Percentiles rank a stretch among this genome's conserved stretches.
These are phyloP conservation scores for Phoma sp. DNA, from an alignment of 2,329 filamentous ascomycete genomes.

Conservation along the genomic window DNA sequence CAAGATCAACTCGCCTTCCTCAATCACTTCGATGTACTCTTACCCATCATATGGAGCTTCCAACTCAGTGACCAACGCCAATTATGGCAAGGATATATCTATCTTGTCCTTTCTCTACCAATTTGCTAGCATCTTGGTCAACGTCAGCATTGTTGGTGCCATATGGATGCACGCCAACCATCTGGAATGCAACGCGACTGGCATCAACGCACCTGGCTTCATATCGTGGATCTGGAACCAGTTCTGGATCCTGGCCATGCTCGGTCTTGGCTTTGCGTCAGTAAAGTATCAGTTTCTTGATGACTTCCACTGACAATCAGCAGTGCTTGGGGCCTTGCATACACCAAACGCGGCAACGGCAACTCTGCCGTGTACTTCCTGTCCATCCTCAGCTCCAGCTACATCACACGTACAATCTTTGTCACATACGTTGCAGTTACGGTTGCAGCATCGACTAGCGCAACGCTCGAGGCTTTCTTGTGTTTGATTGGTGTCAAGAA, in stretches of 20 bases:
- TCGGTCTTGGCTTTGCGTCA: slow-evolving; percentile 23
- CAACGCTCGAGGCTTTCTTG: slow-evolving; percentile 19
- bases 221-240: slow-evolving; percentile 22
- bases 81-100: slow-evolving; percentile 22
- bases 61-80: not conserved
- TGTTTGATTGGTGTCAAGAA: slow-evolving; percentile 24
- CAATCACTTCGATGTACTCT: slow-evolving; percentile 24
- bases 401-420: slow-evolving; percentile 17
- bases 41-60: slow-evolving; percentile 20
- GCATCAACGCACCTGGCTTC: slow-evolving; percentile 22
- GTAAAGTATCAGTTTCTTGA: not conserved
- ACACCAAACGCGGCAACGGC: slow-evolving; percentile 10
- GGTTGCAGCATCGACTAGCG: slow-evolving; percentile 20
- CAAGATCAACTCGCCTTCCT: slow-evolving; percentile 20
- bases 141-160: slow-evolving; percentile 33
- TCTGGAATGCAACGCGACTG: slow-evolving; percentile 24
- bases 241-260: slow-evolving; percentile 24
- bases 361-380: slow-evolving; percentile 18
- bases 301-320: not conserved
- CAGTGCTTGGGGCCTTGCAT: slow-evolving; percentile 21
- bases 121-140: slow-evolving; percentile 23
- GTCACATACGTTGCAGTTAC: slow-evolving; percentile 19
- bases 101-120: slow-evolving; percentile 28
- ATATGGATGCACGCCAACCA: slow-evolving; percentile 31
- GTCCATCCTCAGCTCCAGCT: slow-evolving; percentile 9